Percentiles rank a stretch among this genome's conserved stretches.
phyloP scores from a whole-genome alignment of 257 asterid species.

The Ocimum tenuiflorum region DNA sequence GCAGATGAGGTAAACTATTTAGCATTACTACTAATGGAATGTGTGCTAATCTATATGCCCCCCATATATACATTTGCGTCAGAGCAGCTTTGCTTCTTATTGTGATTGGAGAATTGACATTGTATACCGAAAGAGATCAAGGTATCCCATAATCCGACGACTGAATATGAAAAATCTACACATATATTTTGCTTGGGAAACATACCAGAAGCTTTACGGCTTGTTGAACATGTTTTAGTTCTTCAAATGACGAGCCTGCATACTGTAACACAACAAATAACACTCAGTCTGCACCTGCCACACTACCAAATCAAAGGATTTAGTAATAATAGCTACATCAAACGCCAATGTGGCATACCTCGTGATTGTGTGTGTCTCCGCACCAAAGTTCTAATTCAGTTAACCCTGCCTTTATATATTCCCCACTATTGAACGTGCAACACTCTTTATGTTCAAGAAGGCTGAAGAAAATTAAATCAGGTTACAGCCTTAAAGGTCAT shows the following conservation, averaged over 20 bases:
- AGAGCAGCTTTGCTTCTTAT: not conserved
- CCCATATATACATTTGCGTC: not conserved
- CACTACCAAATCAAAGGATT: not conserved
- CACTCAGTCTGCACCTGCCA: not conserved
- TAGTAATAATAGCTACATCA: not conserved
- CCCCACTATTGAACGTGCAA: conserved; percentile 68
- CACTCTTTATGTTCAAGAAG: conserved; percentile 56
- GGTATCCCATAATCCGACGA: not conserved
- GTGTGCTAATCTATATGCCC: not conserved
- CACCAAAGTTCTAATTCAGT: conserved; percentile 81
- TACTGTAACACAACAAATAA: conserved; percentile 36
- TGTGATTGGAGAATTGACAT: not conserved
- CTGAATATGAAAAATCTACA: not conserved
- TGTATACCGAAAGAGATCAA: conserved; percentile 2
- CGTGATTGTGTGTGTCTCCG: conserved; percentile 41
- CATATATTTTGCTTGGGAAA: not conserved
- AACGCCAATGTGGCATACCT: conserved; percentile 35
- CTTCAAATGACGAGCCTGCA: conserved; percentile 60
- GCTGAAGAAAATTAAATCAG: conserved; percentile 36
- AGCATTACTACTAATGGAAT: not conserved
- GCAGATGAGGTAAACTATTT: conserved; percentile 24
- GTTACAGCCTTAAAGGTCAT: not conserved
- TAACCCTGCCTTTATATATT: conserved; percentile 65
- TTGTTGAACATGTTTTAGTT: conserved; percentile 54
- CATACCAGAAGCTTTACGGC: conserved; percentile 85